These are phyloP conservation scores for Arabis alpina DNA, from an alignment of 345 rosid species.

Conservation along the genomic window DNA sequence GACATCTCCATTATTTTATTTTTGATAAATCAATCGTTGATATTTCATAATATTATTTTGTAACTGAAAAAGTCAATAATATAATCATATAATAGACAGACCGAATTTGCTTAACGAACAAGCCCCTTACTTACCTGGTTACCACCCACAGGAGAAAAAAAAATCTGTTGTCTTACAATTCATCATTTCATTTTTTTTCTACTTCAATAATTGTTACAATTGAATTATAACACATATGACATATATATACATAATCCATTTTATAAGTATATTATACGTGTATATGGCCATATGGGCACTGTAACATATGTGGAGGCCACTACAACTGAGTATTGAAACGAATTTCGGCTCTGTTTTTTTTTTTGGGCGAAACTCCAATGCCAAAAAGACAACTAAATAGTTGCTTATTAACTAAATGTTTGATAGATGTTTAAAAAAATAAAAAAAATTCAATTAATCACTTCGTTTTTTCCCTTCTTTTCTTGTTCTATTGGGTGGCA, in stretches of 20 bases:
- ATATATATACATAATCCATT: too few species aligned
- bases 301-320: neutral
- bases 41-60: constrained; percentile 17
- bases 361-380: constrained; percentile 47
- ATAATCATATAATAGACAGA: constrained; percentile 8
- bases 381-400: constrained; percentile 49
- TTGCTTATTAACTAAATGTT: constrained; percentile 23
- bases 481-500: too few species aligned
- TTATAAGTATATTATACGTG: neutral
- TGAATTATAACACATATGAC: too few species aligned
- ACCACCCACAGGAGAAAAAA: neutral
- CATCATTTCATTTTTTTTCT: constrained; percentile 3
- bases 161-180: neutral
- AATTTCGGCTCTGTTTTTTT: constrained; percentile 52
- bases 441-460: too few species aligned
- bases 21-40: constrained; percentile 3
- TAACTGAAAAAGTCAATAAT: neutral
- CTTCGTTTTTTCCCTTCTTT: too few species aligned
- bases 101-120: constrained; percentile 14
- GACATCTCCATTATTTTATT: constrained; percentile 19
- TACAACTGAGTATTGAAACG: neutral
- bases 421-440: too few species aligned
- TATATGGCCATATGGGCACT: neutral
- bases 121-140: neutral
- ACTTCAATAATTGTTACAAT: neutral